These are phyloP conservation scores for Boletus subparvulus DNA, from an alignment of 768 basidiomycete species.

Conservation along the genomic window DNA sequence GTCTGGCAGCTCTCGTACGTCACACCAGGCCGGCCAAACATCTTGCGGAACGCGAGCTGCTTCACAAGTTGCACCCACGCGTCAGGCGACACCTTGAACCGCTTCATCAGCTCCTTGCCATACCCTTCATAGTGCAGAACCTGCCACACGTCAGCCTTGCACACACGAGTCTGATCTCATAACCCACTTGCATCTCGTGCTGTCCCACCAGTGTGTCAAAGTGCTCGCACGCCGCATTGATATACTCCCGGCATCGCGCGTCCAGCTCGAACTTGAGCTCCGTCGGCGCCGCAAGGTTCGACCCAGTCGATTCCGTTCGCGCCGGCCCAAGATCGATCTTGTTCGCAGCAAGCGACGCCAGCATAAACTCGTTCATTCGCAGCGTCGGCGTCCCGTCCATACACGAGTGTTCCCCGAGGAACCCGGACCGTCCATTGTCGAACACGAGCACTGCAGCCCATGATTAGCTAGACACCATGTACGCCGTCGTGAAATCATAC, in stretches of 20 bases:
- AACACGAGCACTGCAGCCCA: constrained; percentile 76
- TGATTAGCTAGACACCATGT: constrained; percentile 3
- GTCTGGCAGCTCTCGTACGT: constrained; percentile 96
- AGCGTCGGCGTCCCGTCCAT: constrained; percentile 96
- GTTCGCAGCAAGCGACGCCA: constrained; percentile 68
- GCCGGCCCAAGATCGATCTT: constrained; percentile 75
- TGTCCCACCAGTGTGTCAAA: constrained; percentile 74
- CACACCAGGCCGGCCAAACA: constrained; percentile 69
- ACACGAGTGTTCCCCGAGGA: constrained; percentile 84
- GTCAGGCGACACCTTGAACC: constrained; percentile 81
- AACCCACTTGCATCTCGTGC: constrained; percentile 76
- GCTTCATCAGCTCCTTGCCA: constrained; percentile 86
- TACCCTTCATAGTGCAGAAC: constrained; percentile 86
- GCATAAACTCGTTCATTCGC: constrained; percentile 90
- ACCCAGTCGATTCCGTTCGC: constrained; percentile 33
- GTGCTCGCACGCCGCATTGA: constrained; percentile 58
- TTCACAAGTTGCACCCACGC: constrained; percentile 95
- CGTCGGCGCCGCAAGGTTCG: constrained; percentile 50
- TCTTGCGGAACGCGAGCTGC: constrained; percentile 93
- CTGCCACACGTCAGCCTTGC: constrained; percentile 32
- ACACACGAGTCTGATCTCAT: not conserved
- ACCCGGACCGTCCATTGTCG: constrained; percentile 92
- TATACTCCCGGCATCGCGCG: constrained; percentile 46
- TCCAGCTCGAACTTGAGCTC: constrained; percentile 76
- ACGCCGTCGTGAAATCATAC: constrained; percentile 41